Evolutionary conservation across 2,329 filamentous ascomycete species (phyloP).

Genomic region (Botrytis porri): DNA sequence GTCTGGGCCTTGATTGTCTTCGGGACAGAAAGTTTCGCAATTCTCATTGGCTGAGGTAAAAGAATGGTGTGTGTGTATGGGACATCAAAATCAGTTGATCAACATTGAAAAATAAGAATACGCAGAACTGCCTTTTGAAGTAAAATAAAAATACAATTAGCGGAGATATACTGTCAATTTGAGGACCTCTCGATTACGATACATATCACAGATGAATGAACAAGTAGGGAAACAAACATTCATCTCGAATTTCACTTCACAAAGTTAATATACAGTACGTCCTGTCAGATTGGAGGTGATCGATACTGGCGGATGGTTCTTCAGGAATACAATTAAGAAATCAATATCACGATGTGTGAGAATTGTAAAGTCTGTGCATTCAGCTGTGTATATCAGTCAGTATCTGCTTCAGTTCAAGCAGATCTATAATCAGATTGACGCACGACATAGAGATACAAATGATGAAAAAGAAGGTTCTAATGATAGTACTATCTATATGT

Average conservation of each 20-base stretch:
- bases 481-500: not conserved
- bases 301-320: not conserved
- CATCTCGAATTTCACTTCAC: not conserved
- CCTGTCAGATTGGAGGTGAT: not conserved
- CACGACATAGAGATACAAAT: not conserved
- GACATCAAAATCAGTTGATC: not conserved
- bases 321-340: not conserved
- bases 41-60: not conserved
- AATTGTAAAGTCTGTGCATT: not conserved
- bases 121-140: no score
- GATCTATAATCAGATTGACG: not conserved
- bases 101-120: not conserved
- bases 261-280: not conserved
- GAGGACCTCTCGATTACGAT: not conserved
- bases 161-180: not conserved
- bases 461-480: not conserved
- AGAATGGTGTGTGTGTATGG: not conserved
- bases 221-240: not conserved
- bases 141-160: not conserved
- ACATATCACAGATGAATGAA: not conserved
- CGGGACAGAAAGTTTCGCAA: not conserved
- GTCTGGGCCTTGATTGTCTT: rapidly evolving
- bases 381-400: not conserved
- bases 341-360: not conserved
- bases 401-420: not conserved